Percentiles rank a stretch among this genome's conserved stretches.
These are phyloP conservation scores for Alternaria consortialis DNA, from an alignment of 2,329 filamentous ascomycete species.

Conservation along the genomic window DNA sequence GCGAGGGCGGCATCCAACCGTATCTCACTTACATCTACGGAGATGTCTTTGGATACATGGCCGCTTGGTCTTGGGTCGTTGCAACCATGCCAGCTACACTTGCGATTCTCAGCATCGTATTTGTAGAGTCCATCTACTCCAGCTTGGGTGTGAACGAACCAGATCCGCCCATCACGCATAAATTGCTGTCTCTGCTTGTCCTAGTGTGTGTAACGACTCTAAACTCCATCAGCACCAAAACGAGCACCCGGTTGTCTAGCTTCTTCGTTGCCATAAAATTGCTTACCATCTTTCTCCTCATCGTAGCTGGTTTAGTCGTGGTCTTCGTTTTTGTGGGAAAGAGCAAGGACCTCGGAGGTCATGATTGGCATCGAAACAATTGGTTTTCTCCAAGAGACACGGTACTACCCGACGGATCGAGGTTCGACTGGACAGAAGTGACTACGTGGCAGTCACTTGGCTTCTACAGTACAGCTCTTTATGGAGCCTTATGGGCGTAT, in stretches of 20 bases:
- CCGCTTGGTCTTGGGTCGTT: constrained; percentile 72
- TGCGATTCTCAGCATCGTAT: constrained; percentile 71
- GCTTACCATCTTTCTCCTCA: constrained; percentile 45
- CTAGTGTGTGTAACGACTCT: constrained; percentile 51
- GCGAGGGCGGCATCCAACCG: constrained; percentile 71
- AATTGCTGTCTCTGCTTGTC: constrained; percentile 51
- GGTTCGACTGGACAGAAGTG: constrained; percentile 51
- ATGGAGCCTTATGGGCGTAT: constrained; percentile 48
- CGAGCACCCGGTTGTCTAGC: constrained; percentile 50
- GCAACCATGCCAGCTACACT: constrained; percentile 72
- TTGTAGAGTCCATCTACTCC: constrained; percentile 57
- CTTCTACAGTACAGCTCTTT: constrained; percentile 67
- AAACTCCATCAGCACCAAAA: constrained; percentile 57
- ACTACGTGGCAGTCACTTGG: constrained; percentile 67
- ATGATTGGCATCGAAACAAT: constrained; percentile 44
- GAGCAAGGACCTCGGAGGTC: constrained; percentile 43
- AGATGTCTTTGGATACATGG: constrained; percentile 68
- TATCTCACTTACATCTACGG: constrained; percentile 70
- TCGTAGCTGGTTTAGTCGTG: constrained; percentile 47
- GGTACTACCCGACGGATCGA: constrained; percentile 37
- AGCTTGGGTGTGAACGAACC: constrained; percentile 67
- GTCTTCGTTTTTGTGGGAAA: constrained; percentile 40
- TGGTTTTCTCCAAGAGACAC: constrained; percentile 47
- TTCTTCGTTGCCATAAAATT: constrained; percentile 53
- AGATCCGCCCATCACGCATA: constrained; percentile 55